These are phyloP conservation scores for Medicago arabica DNA, from an alignment of 306 rosid species.

Conservation along the genomic window DNA sequence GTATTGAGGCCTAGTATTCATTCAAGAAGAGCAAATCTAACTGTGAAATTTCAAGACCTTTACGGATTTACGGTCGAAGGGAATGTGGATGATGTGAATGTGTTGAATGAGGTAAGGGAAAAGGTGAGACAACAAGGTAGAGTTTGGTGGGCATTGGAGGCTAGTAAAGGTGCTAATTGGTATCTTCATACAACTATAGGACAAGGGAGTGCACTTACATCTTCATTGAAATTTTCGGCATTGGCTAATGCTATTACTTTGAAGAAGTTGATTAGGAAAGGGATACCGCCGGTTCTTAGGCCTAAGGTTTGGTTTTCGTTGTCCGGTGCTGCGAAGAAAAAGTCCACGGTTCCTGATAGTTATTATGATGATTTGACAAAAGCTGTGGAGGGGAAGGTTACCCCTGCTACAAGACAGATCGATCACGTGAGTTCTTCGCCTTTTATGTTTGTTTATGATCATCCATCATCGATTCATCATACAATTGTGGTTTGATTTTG, in stretches of 20 bases:
- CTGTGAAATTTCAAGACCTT: slow-evolving; percentile 96
- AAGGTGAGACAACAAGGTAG: slow-evolving; percentile 95
- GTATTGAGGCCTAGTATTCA: slow-evolving; percentile 95
- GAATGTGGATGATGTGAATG: slow-evolving; percentile 97
- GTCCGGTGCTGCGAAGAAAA: slow-evolving; percentile 98
- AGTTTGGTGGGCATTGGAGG: slow-evolving; percentile 99
- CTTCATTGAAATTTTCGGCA: slow-evolving; percentile 82
- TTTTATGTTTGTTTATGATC: slow-evolving; percentile 6
- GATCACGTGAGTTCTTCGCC: slow-evolving; percentile 76
- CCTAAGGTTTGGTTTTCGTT: slow-evolving; percentile 97
- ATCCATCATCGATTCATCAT: too few species aligned
- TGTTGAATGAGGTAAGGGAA: slow-evolving; percentile 95
- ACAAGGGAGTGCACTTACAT: slow-evolving; percentile 77
- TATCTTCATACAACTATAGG: slow-evolving; percentile 75
- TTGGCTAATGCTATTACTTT: slow-evolving; percentile 84
- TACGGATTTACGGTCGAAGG: slow-evolving; percentile 96
- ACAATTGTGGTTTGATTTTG: slow-evolving; percentile 22
- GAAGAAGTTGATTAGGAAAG: slow-evolving; percentile 90
- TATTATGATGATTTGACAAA: slow-evolving; percentile 82
- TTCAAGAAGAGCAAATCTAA: slow-evolving; percentile 86
- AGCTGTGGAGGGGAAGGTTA: slow-evolving; percentile 94
- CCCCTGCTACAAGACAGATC: slow-evolving; percentile 95
- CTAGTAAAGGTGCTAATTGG: slow-evolving; percentile 97
- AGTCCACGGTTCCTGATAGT: slow-evolving; percentile 96
- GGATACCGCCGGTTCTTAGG: slow-evolving; percentile 91